A percentile compares a stretch with the other conserved stretches of the same genome.
Evolutionary conservation across 169 alveolate species (phyloP).

Genomic region (Toxoplasma gondii): DNA sequence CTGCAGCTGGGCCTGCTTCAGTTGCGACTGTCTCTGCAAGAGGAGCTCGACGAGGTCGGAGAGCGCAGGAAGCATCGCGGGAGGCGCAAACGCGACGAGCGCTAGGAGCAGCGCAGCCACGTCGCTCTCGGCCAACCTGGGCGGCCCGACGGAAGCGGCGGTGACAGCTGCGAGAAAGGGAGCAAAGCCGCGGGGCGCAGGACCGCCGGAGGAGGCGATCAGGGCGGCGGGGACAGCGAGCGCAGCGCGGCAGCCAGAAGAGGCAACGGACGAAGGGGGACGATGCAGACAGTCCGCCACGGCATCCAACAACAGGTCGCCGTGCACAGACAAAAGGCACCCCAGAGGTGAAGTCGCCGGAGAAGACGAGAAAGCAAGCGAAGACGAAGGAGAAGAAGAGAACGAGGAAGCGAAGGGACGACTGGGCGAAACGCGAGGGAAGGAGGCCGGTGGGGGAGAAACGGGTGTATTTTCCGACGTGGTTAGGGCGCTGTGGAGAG

Average conservation of each 20-base stretch:
- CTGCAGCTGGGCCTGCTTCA: conserved; percentile 1
- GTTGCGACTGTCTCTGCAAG: conserved; percentile 56
- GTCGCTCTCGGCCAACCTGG: background rate
- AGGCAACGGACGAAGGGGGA: background rate
- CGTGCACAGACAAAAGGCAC: background rate
- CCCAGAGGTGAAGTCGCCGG: background rate
- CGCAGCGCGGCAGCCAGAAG: background rate
- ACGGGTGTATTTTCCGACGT: background rate
- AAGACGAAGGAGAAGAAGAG: background rate
- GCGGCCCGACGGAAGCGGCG: background rate
- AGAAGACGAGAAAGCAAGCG: background rate
- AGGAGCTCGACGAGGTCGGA: conserved; percentile 27
- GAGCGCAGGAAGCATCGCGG: conserved; percentile 18
- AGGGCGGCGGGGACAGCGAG: background rate
- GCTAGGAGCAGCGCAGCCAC: conserved; percentile 15
- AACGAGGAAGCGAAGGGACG: background rate
- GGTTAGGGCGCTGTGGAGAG: background rate
- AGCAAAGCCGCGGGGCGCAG: background rate
- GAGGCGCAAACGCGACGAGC: conserved; percentile 57
- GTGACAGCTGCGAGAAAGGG: background rate
- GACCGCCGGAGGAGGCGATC: background rate
- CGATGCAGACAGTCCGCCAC: background rate
- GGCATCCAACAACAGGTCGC: background rate
- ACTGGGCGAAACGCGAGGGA: background rate
- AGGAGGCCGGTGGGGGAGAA: background rate